Evolutionary conservation across 257 asterid genomes (phyloP).

Genomic region (Vinca minor): DNA sequence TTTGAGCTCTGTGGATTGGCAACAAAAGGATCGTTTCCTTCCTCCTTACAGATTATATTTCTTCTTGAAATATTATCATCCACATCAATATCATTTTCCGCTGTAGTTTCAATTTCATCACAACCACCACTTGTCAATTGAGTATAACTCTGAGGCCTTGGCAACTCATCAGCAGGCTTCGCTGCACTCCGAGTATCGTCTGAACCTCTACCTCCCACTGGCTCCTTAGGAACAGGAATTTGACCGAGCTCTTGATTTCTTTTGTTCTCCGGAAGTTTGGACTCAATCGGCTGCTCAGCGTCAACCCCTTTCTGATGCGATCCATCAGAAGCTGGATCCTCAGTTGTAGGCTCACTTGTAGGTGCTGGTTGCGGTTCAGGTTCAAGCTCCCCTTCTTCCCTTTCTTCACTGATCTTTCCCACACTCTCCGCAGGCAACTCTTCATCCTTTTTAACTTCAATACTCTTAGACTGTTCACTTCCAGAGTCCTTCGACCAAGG

Average conservation of each 20-base stretch:
- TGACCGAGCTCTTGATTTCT: conserved; percentile 27
- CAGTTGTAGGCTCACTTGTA: conserved; percentile 24
- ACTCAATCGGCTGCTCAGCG: conserved; percentile 18
- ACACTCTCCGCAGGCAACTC: conserved; percentile 55
- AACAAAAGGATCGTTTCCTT: conserved; percentile 23
- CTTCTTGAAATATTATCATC: conserved; percentile 24
- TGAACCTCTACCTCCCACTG: conserved; percentile 26
- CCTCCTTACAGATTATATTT: conserved; percentile 40
- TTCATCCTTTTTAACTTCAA: conserved; percentile 59
- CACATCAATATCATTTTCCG: conserved; percentile 29
- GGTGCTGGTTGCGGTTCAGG: conserved; percentile 68
- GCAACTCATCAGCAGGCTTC: conserved; percentile 31
- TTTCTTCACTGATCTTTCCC: conserved; percentile 66
- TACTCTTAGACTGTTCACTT: conserved; percentile 82
- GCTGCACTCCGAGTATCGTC: conserved; percentile 29
- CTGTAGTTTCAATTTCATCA: conserved; percentile 31
- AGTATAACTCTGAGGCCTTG: conserved; percentile 25
- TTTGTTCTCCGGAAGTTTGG: conserved; percentile 23
- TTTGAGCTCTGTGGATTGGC: conserved; percentile 32
- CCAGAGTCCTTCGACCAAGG: conserved; percentile 96
- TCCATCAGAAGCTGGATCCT: conserved; percentile 37
- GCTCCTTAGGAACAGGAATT: conserved; percentile 28
- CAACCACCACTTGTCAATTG: too few species aligned
- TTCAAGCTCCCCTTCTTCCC: conserved; percentile 94
- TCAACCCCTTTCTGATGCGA: conserved; percentile 30